Base-by-base conservation (phyloP, 306 rosid genomes). In the Prunus mume region DNA sequence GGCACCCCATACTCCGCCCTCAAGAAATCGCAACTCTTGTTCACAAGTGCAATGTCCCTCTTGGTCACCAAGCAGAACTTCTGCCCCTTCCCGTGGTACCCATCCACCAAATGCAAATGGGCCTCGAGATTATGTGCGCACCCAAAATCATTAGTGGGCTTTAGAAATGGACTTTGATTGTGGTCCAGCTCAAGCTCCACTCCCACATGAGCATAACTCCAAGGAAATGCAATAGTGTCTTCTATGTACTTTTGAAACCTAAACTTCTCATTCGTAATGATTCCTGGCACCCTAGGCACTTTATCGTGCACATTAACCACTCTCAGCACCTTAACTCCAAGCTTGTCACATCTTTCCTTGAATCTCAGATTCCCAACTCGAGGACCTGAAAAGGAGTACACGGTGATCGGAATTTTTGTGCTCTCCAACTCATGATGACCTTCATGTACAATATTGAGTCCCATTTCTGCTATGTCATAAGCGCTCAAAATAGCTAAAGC, bases 201-300 rank as follows among this genome's bases (percentile, higher is more conserved):
- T 0, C 97, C 97, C 24, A 91, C 90, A 43, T 91, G 97, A 0
- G 97, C 91, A 61, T 87, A 91, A 54, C 94, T 89, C 94, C 97
- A 91, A 0, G 97, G 97, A 20, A 91, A 89, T 12, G 81, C 65
- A 3, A 89, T 32, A 0, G 82, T 17, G 9, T 91, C 96, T 13
- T 88, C 96, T 0, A 91, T 55, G 65, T 87, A 89, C 76, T 56
- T 91, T 46, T 89, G 93, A 52, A 87, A 89, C 12, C 67, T 85
- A 12, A 83, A 64, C 74, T 91, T 91, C 80, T 91, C 97, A 32
- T 91, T 89, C 0, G 92, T 78, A 30, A 91, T 76, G 13, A 91
- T 76, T 3, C 97, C 97, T 0, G 97, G 97, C 69, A 89, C 88
- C 1, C 78, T 80, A 7, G 97, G 93, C 3, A 89, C 93, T 74